A percentile compares a stretch with the other conserved stretches of the same genome.
Conservation (phyloP, 768 basidiomycete species). For the Omphalotus guepiniiformis region DNA sequence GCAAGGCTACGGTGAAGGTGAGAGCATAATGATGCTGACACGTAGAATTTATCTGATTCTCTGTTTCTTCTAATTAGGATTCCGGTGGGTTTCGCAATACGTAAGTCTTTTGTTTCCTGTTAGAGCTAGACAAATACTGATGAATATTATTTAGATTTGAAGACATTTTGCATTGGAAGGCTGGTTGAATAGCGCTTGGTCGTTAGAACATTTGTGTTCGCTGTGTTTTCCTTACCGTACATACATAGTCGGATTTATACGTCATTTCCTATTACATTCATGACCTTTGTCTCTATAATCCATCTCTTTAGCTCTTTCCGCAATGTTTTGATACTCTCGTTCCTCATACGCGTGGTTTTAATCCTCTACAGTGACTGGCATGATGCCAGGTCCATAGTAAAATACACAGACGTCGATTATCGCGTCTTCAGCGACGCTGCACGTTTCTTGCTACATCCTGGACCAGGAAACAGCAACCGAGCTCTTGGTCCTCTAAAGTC, state of each 20-base stretch:
- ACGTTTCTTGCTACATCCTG: conserved; percentile 53
- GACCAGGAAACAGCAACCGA: conserved; percentile 36
- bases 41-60: too few relatives aligned
- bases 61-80: too few relatives aligned
- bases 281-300: conserved; percentile 16
- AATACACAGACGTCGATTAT: conserved; percentile 99
- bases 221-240: background rate
- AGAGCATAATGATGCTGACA: conserved; percentile 15
- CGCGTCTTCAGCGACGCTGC: conserved; percentile 93
- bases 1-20: conserved; percentile 97
- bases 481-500: conserved; percentile 59
- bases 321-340: conserved; percentile 49
- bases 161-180: background rate
- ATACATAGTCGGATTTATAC: too few relatives aligned
- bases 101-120: conserved; percentile 41
- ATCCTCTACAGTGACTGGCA: conserved; percentile 91
- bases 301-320: conserved; percentile 38
- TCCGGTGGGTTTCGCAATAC: conserved; percentile 98
- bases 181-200: background rate
- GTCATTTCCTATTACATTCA: conserved; percentile 3
- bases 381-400: conserved; percentile 74
- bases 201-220: background rate
- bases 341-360: conserved; percentile 59
- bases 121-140: background rate
- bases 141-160: background rate